Conservation (phyloP, 1,284 basidiomycete genomes). For the Moesziomyces sp. region DNA sequence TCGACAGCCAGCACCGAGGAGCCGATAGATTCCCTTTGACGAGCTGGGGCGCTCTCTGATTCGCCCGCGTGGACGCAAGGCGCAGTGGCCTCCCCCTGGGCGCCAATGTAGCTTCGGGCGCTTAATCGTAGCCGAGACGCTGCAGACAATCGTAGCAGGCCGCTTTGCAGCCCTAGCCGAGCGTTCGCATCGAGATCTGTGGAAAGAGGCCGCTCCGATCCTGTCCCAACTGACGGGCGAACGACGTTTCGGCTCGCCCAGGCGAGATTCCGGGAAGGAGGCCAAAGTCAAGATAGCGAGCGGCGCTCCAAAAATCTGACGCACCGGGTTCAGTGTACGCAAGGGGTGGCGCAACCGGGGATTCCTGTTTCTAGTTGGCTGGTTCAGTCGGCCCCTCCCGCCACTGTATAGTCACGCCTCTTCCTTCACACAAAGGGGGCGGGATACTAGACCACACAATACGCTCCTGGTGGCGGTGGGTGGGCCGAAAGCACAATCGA, state of each 20-base stretch:
- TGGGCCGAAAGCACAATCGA: no score
- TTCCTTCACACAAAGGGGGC: not conserved
- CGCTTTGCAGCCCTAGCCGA: not conserved
- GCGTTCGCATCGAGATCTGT: not conserved
- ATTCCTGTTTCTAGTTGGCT: not conserved
- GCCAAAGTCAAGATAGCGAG: no score
- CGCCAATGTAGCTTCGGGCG: not conserved
- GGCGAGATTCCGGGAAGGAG: no score
- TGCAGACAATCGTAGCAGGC: not conserved
- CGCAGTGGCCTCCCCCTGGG: not conserved
- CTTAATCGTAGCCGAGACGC: not conserved
- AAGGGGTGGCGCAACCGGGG: not conserved
- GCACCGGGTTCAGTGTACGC: not conserved
- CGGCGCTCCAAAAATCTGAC: not conserved
- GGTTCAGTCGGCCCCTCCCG: not conserved
- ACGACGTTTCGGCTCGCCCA: not conserved
- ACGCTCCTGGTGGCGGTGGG: no score
- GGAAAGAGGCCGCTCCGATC: not conserved
- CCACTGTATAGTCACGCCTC: not conserved
- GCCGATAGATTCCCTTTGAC: no score
- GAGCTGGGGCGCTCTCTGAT: not conserved
- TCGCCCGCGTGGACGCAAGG: not conserved
- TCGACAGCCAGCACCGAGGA: no score
- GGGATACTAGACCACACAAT: no score
- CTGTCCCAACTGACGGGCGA: not conserved